These are phyloP conservation scores for Phialophora expanda DNA, from an alignment of 2,329 filamentous ascomycete genomes.

Conservation along the genomic window DNA sequence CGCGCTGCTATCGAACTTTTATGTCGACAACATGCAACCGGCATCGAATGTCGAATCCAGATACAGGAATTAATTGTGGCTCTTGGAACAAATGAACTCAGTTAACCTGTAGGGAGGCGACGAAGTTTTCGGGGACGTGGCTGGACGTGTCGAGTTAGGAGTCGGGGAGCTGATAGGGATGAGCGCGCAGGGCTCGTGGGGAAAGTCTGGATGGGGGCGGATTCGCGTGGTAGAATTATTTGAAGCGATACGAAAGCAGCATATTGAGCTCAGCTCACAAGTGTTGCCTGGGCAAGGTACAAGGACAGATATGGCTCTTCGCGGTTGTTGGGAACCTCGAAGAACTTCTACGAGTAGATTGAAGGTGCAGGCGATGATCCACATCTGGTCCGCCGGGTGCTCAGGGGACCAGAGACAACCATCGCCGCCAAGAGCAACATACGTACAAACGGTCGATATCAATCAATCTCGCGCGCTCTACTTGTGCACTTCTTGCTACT, in stretches of 20 bases:
- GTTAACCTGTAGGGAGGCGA: not conserved
- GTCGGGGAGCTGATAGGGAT: constrained; percentile 30
- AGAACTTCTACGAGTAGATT: constrained; percentile 27
- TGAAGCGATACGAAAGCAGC: constrained; percentile 27
- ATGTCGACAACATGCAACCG: constrained; percentile 29
- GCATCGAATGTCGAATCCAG: constrained; percentile 16
- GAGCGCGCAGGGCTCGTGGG: constrained; percentile 9
- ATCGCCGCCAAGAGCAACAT: constrained; percentile 5
- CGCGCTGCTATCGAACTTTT: constrained; percentile 26
- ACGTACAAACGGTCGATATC: constrained; percentile 2
- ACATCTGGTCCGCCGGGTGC: constrained; percentile 2
- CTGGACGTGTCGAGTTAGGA: constrained; percentile 16
- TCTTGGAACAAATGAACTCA: not conserved
- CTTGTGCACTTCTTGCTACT: not conserved
- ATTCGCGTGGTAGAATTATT: constrained; percentile 25
- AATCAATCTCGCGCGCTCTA: not conserved
- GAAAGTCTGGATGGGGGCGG: constrained; percentile 14
- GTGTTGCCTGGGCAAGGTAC: constrained; percentile 21
- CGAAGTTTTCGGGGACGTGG: not conserved
- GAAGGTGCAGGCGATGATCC: constrained; percentile 23
- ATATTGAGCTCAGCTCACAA: constrained; percentile 29
- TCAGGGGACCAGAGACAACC: constrained; percentile 1
- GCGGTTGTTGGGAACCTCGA: constrained; percentile 19
- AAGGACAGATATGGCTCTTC: constrained; percentile 33
- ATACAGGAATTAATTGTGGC: not conserved